Evolutionary conservation across 768 basidiomycete genomes (phyloP).

Genomic region (Sistotremastrum niveocremeum): DNA sequence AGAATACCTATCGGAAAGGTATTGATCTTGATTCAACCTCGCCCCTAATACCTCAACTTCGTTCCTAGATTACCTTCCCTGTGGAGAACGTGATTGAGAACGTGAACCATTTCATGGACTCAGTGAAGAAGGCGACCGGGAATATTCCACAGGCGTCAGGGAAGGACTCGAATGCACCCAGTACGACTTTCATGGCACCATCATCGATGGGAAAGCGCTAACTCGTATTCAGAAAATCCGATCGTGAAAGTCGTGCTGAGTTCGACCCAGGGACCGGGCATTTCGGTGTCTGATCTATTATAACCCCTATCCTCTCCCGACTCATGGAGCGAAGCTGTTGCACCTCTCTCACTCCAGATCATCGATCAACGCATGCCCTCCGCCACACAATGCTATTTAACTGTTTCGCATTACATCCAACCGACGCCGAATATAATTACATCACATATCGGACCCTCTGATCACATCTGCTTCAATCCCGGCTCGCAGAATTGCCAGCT

Average conservation of each 20-base stretch:
- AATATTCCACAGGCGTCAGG: slow-evolving; percentile 22
- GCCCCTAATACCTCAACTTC: background rate
- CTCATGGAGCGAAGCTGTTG: too few relatives aligned
- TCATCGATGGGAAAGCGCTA: too few relatives aligned
- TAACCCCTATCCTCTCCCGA: background rate
- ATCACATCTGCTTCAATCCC: too few relatives aligned
- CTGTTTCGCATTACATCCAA: too few relatives aligned
- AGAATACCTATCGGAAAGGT: slow-evolving; percentile 73
- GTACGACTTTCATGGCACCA: too few relatives aligned
- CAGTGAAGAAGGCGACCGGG: slow-evolving; percentile 64
- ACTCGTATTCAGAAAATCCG: slow-evolving; percentile 38
- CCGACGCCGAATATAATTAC: too few relatives aligned
- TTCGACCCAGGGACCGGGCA: slow-evolving; percentile 79
- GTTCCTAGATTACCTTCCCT: slow-evolving; percentile 53
- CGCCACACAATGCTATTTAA: too few relatives aligned
- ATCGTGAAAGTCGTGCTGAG: slow-evolving; percentile 78
- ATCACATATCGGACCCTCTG: too few relatives aligned
- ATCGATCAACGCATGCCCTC: too few relatives aligned
- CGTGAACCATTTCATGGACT: slow-evolving; percentile 57
- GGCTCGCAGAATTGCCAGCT: too few relatives aligned
- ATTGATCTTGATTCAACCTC: slow-evolving; percentile 10
- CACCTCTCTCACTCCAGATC: too few relatives aligned
- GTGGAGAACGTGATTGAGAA: slow-evolving; percentile 68
- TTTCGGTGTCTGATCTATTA: slow-evolving; percentile 67
- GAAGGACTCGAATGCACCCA: too few relatives aligned